phyloP scores from a whole-genome alignment of 306 rosid species.

The Amphicarpaea edgeworthii region DNA sequence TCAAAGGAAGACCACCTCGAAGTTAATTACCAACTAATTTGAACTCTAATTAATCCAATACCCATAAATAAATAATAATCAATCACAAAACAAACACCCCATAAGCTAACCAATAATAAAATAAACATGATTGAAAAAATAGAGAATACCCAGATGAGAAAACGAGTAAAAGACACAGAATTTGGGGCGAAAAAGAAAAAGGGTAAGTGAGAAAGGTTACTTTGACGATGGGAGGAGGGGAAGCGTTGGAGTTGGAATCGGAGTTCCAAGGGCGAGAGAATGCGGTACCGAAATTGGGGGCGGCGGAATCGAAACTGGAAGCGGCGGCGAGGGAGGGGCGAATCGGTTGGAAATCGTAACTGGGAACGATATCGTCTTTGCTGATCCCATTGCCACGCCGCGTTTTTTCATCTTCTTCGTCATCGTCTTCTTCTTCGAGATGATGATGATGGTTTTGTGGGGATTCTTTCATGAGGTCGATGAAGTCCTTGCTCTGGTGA shows the following conservation, averaged over 20 bases:
- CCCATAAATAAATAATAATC: background rate
- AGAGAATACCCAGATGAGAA: conserved; percentile 21
- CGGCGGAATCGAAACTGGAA: conserved; percentile 54
- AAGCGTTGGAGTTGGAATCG: conserved; percentile 60
- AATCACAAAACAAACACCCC: background rate
- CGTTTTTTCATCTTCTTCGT: conserved; percentile 47
- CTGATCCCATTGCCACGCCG: conserved; percentile 52
- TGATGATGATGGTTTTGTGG: background rate
- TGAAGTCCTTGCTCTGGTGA: conserved; percentile 60
- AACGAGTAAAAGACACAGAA: conserved; percentile 9
- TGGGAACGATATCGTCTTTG: conserved; percentile 70
- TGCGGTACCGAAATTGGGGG: conserved; percentile 43
- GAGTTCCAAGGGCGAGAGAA: conserved; percentile 65
- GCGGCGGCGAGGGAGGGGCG: conserved; percentile 64
- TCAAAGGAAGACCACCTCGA: conserved; percentile 5
- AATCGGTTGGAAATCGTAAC: conserved; percentile 91
- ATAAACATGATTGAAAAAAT: background rate
- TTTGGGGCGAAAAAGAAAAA: background rate
- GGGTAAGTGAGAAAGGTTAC: conserved; percentile 43
- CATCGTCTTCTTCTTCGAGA: conserved; percentile 42
- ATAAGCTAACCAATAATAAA: conserved; percentile 5
- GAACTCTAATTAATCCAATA: background rate
- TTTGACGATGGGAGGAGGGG: conserved; percentile 52
- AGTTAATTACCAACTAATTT: background rate
- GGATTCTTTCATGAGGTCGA: conserved; percentile 63